Conservation (phyloP, 768 basidiomycete genomes). For the Agrocybe chaxingu region DNA sequence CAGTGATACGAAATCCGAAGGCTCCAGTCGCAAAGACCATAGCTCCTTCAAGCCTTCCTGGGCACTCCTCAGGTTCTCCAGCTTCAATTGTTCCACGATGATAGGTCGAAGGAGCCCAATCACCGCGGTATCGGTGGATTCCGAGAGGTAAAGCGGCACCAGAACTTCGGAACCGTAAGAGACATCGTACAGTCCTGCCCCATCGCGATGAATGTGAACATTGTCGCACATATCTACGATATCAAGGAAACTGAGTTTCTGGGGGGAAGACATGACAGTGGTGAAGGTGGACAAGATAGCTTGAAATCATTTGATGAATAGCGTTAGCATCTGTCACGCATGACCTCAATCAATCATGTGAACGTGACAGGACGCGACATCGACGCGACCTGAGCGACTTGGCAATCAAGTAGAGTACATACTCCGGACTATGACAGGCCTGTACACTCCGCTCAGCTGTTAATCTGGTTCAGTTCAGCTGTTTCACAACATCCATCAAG, state of each 20-base stretch:
- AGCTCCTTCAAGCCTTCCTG: constrained; percentile 26
- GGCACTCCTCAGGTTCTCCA: constrained; percentile 42
- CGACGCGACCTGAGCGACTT: too few relatives aligned
- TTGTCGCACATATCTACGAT: constrained; percentile 74
- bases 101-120: constrained; percentile 60
- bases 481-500: too few relatives aligned
- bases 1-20: constrained; percentile 20
- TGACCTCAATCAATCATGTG: too few relatives aligned
- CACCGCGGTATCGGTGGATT: constrained; percentile 48
- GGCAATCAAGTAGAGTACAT: too few relatives aligned
- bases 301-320: too few relatives aligned
- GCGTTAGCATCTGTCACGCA: too few relatives aligned
- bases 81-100: constrained; percentile 49
- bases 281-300: background rate
- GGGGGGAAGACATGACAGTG: background rate
- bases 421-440: too few relatives aligned
- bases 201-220: constrained; percentile 36
- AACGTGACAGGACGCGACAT: too few relatives aligned
- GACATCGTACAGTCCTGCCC: constrained; percentile 21
- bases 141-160: constrained; percentile 53
- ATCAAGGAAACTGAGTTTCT: constrained; percentile 50
- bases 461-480: too few relatives aligned
- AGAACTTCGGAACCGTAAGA: constrained; percentile 37
- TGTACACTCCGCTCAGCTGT: too few relatives aligned
- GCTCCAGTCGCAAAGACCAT: constrained; percentile 39